Percentiles rank a stretch among this genome's conserved stretches.
Conservation (phyloP, 768 basidiomycete genomes). For the Naganishia vishniacii region DNA sequence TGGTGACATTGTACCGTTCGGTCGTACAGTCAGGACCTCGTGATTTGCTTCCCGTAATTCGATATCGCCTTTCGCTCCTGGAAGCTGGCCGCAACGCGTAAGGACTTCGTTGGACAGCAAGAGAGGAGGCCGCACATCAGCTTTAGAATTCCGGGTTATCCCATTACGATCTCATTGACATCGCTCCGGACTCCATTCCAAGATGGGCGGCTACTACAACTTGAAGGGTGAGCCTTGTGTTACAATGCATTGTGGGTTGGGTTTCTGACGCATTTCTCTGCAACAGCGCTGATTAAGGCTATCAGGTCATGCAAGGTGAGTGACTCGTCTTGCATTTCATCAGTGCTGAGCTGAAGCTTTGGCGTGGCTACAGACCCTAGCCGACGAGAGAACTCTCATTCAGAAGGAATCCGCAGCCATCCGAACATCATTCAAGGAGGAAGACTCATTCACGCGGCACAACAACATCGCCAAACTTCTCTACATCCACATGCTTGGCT, state of each 20-base stretch:
- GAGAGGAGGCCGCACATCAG: too few species aligned
- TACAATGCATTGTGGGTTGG: background rate
- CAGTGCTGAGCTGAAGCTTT: background rate
- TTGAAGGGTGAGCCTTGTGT: slow-evolving; percentile 42
- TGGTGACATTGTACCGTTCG: too few species aligned
- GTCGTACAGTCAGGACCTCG: too few species aligned
- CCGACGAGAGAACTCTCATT: slow-evolving; percentile 85
- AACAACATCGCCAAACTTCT: slow-evolving; percentile 97
- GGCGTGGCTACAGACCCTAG: slow-evolving; percentile 64
- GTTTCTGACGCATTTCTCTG: background rate
- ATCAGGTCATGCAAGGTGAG: slow-evolving; percentile 91
- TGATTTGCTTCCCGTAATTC: too few species aligned
- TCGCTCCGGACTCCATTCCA: background rate
- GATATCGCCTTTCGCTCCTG: too few species aligned
- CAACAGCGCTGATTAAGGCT: slow-evolving; percentile 87
- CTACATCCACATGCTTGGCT: slow-evolving; percentile 73
- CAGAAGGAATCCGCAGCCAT: slow-evolving; percentile 92
- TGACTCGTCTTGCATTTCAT: slow-evolving; percentile 23
- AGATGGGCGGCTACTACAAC: slow-evolving; percentile 47
- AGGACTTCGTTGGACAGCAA: too few species aligned
- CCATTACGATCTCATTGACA: too few species aligned
- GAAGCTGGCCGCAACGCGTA: too few species aligned
- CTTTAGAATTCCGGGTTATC: too few species aligned
- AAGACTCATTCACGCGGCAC: slow-evolving; percentile 88
- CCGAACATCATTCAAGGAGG: slow-evolving; percentile 91